These are phyloP conservation scores for Selaginella tamariscina DNA, from an alignment of 75 land plant genomes.

Conservation along the genomic window DNA sequence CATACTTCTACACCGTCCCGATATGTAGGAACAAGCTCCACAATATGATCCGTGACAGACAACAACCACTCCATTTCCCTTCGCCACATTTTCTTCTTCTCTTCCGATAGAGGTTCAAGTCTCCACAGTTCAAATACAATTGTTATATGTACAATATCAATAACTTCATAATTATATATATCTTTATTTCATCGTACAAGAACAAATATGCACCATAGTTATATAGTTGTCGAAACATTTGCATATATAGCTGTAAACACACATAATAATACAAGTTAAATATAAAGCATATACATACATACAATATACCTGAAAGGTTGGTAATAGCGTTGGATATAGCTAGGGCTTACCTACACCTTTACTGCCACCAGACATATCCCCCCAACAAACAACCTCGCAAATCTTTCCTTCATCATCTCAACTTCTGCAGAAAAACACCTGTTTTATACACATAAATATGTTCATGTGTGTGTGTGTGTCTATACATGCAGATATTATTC, in stretches of 20 bases:
- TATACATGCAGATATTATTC: too few relatives aligned
- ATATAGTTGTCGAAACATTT: too few relatives aligned
- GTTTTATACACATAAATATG: too few relatives aligned
- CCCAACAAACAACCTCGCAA: constrained; percentile 34
- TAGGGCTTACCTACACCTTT: constrained; percentile 36
- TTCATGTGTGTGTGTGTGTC: too few relatives aligned
- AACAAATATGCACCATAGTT: too few relatives aligned
- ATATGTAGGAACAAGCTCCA: constrained; percentile 39
- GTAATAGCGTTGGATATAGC: constrained; percentile 40
- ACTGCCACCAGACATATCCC: constrained; percentile 39
- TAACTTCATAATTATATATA: neutral
- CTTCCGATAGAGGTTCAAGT: constrained; percentile 32
- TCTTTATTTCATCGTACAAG: too few relatives aligned
- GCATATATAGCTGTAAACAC: too few relatives aligned
- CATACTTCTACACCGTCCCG: constrained; percentile 61
- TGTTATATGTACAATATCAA: constrained; percentile 17
- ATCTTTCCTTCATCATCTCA: constrained; percentile 40
- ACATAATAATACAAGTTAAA: neutral
- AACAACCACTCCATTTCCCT: constrained; percentile 45
- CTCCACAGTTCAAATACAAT: constrained; percentile 47
- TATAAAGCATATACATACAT: neutral
- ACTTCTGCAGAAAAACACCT: constrained; percentile 22
- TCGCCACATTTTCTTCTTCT: constrained; percentile 39
- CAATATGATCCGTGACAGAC: constrained; percentile 46
- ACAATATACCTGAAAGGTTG: constrained; percentile 28